Base-by-base conservation (phyloP, 2,329 filamentous ascomycete genomes). In the Septoria linicola region DNA sequence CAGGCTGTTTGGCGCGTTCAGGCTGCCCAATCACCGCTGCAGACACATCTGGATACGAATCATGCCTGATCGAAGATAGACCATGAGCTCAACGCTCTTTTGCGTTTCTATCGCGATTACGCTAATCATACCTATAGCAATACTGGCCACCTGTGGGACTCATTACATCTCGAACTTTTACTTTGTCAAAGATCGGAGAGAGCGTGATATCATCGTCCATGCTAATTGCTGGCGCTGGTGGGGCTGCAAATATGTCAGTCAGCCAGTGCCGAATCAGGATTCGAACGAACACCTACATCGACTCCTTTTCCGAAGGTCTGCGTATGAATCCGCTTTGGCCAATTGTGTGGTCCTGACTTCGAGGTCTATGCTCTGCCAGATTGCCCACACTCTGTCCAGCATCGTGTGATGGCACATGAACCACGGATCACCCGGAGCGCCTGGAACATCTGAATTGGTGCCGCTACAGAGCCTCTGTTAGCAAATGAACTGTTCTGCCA, bases 331-430 rank as follows among this genome's bases (percentile, higher is more conserved):
- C 13, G 51, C 47, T 13, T 14, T 30, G 6, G 21, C 32, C 14
- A 51, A 23, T 13, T 20, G 13, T 13, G 17, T 39, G 8, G 31
- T 43, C 8, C 75, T 64, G 4, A 62, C 62, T 25, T 60, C 54
- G 16, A 68, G 55, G 45, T 77, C 69, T 40, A 70, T 59, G 51
- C 72, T 73, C 59, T 79, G 75, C 76, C 76, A 80, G 6, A 72
- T 74, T 66, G 70, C 72, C 64, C 69, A 79, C 1, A 71, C 55
- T 1, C 72, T 66, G 25, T 57, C 54, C 16, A 79, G 70, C 67
- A 71, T 71, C 8, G 54, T 56, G 51, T 78, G 76, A 55, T 78
- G 76, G 16, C 74, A 65, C 63, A 69, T 78, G 65, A 79, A 78
- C 8, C 66, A 57, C 3, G 74, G 74, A 44, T 79, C 75, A 6